Evolutionary conservation across 306 rosid species (phyloP).

Genomic region (Dalbergia cultrata): DNA sequence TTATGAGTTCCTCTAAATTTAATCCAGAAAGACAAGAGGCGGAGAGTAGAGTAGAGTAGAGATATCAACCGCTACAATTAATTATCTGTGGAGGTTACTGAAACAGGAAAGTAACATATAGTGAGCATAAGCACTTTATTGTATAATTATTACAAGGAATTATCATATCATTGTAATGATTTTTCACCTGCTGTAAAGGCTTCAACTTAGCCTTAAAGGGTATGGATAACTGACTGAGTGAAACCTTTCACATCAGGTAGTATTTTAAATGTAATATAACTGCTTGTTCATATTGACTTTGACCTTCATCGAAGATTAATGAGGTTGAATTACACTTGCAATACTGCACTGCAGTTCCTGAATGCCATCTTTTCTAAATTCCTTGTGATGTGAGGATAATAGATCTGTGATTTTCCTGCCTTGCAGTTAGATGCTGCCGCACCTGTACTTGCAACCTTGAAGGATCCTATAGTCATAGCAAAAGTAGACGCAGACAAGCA

Average conservation of each 20-base stretch:
- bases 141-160: neutral
- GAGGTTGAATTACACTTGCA: conserved; percentile 15
- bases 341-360: neutral
- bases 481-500: conserved; percentile 91
- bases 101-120: neutral
- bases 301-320: conserved; percentile 20
- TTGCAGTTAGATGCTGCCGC: conserved; percentile 95
- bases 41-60: neutral
- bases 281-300: conserved; percentile 5
- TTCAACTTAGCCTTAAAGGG: neutral
- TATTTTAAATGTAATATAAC: conserved; percentile 1
- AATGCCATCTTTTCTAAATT: neutral
- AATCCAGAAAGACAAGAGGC: neutral
- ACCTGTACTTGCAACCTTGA: conserved; percentile 77
- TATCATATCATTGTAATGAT: neutral
- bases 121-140: neutral
- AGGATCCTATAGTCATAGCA: conserved; percentile 79
- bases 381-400: conserved; percentile 17
- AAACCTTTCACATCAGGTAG: neutral
- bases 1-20: neutral
- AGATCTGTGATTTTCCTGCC: conserved; percentile 29
- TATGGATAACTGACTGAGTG: too few relatives aligned
- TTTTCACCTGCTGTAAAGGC: neutral
- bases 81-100: neutral
- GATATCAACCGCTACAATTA: neutral